Base-by-base conservation (phyloP, 2,329 filamentous ascomycete species). In the Colletotrichum nymphaeae region DNA sequence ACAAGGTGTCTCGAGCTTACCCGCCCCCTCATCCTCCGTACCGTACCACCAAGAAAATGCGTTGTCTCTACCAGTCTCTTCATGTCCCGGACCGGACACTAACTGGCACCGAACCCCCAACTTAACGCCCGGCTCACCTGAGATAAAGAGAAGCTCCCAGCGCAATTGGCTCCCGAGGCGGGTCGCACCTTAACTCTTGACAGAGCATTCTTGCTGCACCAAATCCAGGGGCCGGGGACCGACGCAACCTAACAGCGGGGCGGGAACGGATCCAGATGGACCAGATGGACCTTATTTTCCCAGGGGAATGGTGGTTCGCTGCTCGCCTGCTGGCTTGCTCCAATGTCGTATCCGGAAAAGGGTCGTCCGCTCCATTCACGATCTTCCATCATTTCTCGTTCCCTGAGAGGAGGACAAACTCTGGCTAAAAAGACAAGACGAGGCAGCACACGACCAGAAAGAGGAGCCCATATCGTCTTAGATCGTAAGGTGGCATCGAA, bases 181-280 rank as follows among this genome's bases (percentile, higher is more conserved):
- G 67, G 67, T 64, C 28, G 37, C 59, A 69, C 59, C 59, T 52
- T 22, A 56, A 35, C 32, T 57, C 58, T 24, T 49, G 52, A 22
- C 6, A 30, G 30, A 28, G 53, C 64, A 58, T 59, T 22, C 42
- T 37, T 19, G 35, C 6, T 42, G 37, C 59, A 59, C 57, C 30
- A 42, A 63, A 58, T 63, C 65, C 52, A 53, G 52, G 35, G 52
- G 37, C 49, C 56, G 58, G 37, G 63, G 46, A 46, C 63, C 30
- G 56, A 26, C 24, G 30, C 66, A 69, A 59, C 59, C 62, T 37
- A 64, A 53, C 59, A 69, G 66, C 70, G 66, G 66, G 59, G 53
- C 65, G 32, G 56, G 16, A 49, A 46, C 57, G 49, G 62, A 70
- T 32, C 26, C 60, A 46, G 46, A 70, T 70, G 67, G 42, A 49